Base-by-base conservation (phyloP, 2,329 filamentous ascomycete genomes). In the Phialophora macrospora region DNA sequence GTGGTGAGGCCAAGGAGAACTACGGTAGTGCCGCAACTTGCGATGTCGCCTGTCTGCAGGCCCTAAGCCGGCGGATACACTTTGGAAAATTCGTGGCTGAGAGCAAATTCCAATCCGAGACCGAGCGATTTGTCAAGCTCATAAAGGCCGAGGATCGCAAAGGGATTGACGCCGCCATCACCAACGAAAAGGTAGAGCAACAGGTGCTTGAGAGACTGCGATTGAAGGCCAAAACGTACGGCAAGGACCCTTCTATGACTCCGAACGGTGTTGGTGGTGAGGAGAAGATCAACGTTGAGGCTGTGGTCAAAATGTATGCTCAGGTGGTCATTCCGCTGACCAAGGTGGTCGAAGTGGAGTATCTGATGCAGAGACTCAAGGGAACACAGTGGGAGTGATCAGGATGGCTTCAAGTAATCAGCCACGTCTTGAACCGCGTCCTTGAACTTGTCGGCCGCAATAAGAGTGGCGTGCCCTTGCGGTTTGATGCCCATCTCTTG, bases 41-140 rank as follows among this genome's bases (percentile, higher is more conserved):
- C 76, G 95, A 99, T 79, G 95, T 99, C 67, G 85, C 87, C 60
- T 94, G 91, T 73, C 82, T 99, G 70, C 95, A 99, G 81, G 91
- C 95, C 3, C 81, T 99, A 55, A 96, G 92, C 46, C 86, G 94
- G 49, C 85, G 95, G 62, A 95, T 99, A 72, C 95, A 99, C 79
- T 99, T 97, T 80, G 95, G 95, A 72, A 99, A 98, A 81, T 98
- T 98, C 74, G 95, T 99, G 8, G 95, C 95, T 51, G 95, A 99
- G 83, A 89, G 90, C 66, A 99, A 99, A 81, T 99, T 97, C 80
- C 86, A 86, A 73, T 89, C 90, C 55, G 91, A 98, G 72, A 85
- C 88, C 32, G 91, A 93, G 73, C 85, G 82, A 68, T 99, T 94
- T 77, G 93, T 91, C 5, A 83, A 83, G 68, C 79, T 98, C 78